These are phyloP conservation scores for Ogataea kodamae DNA, from an alignment of 805 yeast species.

Conservation along the genomic window DNA sequence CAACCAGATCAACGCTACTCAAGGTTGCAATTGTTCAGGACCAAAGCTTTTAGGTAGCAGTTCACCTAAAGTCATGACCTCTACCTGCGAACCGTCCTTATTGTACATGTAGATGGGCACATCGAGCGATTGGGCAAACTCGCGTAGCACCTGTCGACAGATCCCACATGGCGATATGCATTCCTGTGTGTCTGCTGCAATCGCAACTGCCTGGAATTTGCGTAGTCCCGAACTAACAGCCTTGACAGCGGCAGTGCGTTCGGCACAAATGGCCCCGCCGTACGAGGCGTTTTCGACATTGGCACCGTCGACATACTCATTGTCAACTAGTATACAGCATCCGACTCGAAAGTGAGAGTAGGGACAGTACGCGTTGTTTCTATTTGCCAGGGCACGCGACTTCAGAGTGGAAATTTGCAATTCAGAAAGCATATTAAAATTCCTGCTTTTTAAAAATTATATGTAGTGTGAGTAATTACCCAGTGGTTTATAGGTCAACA, in stretches of 20 bases:
- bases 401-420: slow-evolving; percentile 14
- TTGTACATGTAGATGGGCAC: slow-evolving; percentile 70
- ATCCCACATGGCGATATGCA: slow-evolving; percentile 90
- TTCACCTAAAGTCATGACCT: slow-evolving; percentile 51
- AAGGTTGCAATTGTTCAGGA: slow-evolving; percentile 59
- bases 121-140: slow-evolving; percentile 50
- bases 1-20: too few species aligned
- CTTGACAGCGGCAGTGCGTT: slow-evolving; percentile 58
- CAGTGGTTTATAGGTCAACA: too few species aligned
- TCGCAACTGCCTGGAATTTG: slow-evolving; percentile 57
- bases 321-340: slow-evolving; percentile 56
- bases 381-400: slow-evolving; percentile 20
- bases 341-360: slow-evolving; percentile 84
- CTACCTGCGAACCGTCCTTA: slow-evolving; percentile 43
- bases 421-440: slow-evolving; percentile 15
- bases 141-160: slow-evolving; percentile 86
- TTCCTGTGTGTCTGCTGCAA: slow-evolving; percentile 55
- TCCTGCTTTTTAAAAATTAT: too few species aligned
- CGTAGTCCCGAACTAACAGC: slow-evolving; percentile 46
- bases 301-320: slow-evolving; percentile 62
- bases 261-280: slow-evolving; percentile 76
- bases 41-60: slow-evolving; percentile 85
- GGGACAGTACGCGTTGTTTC: slow-evolving; percentile 56
- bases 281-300: slow-evolving; percentile 93
- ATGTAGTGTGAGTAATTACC: too few species aligned